These are phyloP conservation scores for Phaeosphaeria sp. DNA, from an alignment of 2,329 filamentous ascomycete genomes.

Conservation along the genomic window DNA sequence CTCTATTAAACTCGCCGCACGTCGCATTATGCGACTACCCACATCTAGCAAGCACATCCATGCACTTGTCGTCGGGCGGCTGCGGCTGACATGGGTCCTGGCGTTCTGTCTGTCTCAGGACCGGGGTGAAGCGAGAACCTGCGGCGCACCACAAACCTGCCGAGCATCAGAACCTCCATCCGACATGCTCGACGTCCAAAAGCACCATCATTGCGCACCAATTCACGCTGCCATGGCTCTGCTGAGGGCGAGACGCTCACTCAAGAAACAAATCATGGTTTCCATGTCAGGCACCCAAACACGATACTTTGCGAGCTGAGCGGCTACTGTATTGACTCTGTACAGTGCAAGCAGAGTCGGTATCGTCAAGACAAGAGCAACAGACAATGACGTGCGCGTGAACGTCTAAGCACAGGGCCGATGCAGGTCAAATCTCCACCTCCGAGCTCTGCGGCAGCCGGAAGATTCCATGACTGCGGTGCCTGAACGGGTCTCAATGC, in stretches of 20 bases:
- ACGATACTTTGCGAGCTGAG: neutral
- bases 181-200: constrained; percentile 30
- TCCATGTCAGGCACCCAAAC: constrained; percentile 25
- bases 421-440: constrained; percentile 31
- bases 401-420: constrained; percentile 12
- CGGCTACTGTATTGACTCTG: neutral
- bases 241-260: constrained; percentile 7
- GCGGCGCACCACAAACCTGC: constrained; percentile 37
- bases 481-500: constrained; percentile 40
- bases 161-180: constrained; percentile 38
- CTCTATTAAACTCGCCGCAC: constrained; percentile 7
- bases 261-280: constrained; percentile 35
- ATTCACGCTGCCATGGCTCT: constrained; percentile 19
- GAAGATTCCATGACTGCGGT: constrained; percentile 19
- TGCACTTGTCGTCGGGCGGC: constrained; percentile 13
- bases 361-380: neutral
- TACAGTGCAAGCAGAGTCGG: neutral
- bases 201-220: constrained; percentile 19
- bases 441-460: constrained; percentile 23
- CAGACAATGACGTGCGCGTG: constrained; percentile 14
- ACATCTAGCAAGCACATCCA: constrained; percentile 4
- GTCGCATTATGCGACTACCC: constrained; percentile 17
- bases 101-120: constrained; percentile 30
- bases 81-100: constrained; percentile 29
- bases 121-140: constrained; percentile 36